Conservation (phyloP, 768 basidiomycete species). For the Chalciporus chontae region DNA sequence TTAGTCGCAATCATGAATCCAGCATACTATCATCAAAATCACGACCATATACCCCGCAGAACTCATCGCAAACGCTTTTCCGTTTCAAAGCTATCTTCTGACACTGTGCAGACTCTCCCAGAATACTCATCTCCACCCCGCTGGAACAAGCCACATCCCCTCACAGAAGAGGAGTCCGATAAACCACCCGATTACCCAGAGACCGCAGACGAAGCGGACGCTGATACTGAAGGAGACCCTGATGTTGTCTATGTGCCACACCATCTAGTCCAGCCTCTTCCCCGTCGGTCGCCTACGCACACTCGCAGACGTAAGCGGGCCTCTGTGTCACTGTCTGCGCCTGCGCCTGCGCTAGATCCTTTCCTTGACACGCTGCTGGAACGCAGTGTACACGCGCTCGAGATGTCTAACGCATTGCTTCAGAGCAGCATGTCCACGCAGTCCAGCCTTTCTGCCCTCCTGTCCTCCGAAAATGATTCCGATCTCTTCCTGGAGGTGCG, state of each 20-base stretch:
- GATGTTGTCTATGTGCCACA: constrained; percentile 22
- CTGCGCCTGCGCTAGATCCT: constrained; percentile 40
- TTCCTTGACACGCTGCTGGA: constrained; percentile 76
- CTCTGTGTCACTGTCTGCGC: neutral
- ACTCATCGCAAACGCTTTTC: constrained; percentile 59
- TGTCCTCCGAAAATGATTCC: constrained; percentile 43
- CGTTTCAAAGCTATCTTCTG: constrained; percentile 56
- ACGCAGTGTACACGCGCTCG: constrained; percentile 80
- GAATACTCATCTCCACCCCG: constrained; percentile 49
- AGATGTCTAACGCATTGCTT: constrained; percentile 78
- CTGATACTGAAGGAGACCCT: constrained; percentile 49
- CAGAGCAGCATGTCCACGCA: constrained; percentile 75
- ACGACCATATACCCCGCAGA: constrained; percentile 23
- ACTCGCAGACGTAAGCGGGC: constrained; percentile 28
- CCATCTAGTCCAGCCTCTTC: constrained; percentile 31
- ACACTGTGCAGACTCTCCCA: constrained; percentile 63
- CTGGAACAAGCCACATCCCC: constrained; percentile 20
- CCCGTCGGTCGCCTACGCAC: constrained; percentile 28
- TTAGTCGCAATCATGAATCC: constrained; percentile 15
- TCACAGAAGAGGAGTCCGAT: constrained; percentile 42
- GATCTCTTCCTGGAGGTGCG: constrained; percentile 47
- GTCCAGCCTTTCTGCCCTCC: constrained; percentile 46
- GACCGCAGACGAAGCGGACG: constrained; percentile 75
- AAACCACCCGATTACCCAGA: constrained; percentile 74
- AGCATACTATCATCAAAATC: constrained; percentile 9